Evolutionary conservation across 805 yeast species (phyloP).

Genomic region (Yarrowia deformans): DNA sequence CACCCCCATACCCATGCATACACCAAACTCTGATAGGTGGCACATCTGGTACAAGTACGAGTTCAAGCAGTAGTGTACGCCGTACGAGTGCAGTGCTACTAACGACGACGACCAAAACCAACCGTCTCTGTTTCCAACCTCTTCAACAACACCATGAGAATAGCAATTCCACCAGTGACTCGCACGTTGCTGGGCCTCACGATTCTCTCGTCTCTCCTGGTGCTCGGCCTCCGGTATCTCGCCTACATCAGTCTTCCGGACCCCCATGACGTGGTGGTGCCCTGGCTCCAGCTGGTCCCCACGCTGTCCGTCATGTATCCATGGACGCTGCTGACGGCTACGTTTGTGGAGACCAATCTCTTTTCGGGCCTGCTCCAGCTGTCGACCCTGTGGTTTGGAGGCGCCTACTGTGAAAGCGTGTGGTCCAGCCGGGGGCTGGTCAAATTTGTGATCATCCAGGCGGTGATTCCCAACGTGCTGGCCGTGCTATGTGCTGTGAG

Average conservation of each 20-base stretch:
- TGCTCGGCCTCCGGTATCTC: background rate
- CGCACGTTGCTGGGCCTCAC: slow-evolving; percentile 9
- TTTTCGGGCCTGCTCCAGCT: slow-evolving; percentile 53
- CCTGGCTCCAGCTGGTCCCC: slow-evolving; percentile 60
- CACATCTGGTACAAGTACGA: background rate
- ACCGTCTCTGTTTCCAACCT: too few species aligned
- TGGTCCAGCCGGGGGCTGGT: slow-evolving; percentile 67
- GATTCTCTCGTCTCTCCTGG: background rate
- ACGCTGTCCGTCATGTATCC: slow-evolving; percentile 54
- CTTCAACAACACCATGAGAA: too few species aligned
- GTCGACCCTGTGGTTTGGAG: slow-evolving; percentile 58
- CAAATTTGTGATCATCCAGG: slow-evolving; percentile 55
- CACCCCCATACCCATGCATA: background rate
- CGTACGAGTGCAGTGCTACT: too few species aligned
- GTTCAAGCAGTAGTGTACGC: background rate
- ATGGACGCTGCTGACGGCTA: slow-evolving; percentile 60
- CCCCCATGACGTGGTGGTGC: slow-evolving; percentile 49
- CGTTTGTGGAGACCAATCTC: slow-evolving; percentile 57
- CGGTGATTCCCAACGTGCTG: slow-evolving; percentile 52
- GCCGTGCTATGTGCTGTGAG: slow-evolving; percentile 46
- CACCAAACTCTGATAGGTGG: slow-evolving; percentile 16
- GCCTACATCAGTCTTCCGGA: slow-evolving; percentile 11
- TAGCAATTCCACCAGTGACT: slow-evolving; percentile 25
- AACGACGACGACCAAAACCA: too few species aligned
- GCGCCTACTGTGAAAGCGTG: slow-evolving; percentile 67